Evolutionary conservation across 2,329 filamentous ascomycete genomes (phyloP), one percentile per base, ranked within the genome.

Genomic region (Stagonosporopsis tanaceti): DNA sequence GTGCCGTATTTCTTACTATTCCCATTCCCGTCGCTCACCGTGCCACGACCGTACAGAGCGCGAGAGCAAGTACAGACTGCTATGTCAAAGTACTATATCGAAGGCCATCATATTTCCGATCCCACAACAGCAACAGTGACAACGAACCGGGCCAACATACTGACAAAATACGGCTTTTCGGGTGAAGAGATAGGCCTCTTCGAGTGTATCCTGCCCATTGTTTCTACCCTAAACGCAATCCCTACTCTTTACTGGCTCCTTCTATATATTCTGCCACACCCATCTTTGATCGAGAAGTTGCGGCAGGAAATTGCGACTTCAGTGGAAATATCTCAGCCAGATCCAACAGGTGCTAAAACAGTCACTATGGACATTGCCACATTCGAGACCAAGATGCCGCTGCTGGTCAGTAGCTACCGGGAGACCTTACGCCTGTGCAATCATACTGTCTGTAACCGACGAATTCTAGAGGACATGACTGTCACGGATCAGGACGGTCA

Each of bases 161-260:
- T 51, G 20, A n/a, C 32, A 2, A 32, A 44, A 15, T 44, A 51
- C n/a, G 48, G 30, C 22, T 51, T 51, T 24, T 35, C 48, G 2
- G 39, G 20, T 6, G 22, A 42, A 7, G 48, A 51, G 15, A 37
- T 51, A 3, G 28, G 38, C 4, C 38, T 51, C 4, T 20, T 51
- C 25, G 48, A 51, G n/a, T 42, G 28, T 3, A 51, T 44, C 14
- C 17, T 51, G 14, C 48, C 48, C 20, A 35, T 37, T 14, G 48
- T 51, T n/a, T 51, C 48, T 30, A 51, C 48, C 4, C 25, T 35
- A 7, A 51, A 51, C 28, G 28, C 48, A 2, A 20, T 51, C 8
- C 48, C 39, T 8, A 51, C 39, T 7, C 38, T 44, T 0, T 44
- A 35, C 28, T 51, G 48, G 48, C 17, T 51, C 2, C 38, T 51